A percentile compares a stretch with the other conserved stretches of the same genome.
phyloP scores from a whole-genome alignment of 257 asterid species.

The Schizonepeta tenuifolia region DNA sequence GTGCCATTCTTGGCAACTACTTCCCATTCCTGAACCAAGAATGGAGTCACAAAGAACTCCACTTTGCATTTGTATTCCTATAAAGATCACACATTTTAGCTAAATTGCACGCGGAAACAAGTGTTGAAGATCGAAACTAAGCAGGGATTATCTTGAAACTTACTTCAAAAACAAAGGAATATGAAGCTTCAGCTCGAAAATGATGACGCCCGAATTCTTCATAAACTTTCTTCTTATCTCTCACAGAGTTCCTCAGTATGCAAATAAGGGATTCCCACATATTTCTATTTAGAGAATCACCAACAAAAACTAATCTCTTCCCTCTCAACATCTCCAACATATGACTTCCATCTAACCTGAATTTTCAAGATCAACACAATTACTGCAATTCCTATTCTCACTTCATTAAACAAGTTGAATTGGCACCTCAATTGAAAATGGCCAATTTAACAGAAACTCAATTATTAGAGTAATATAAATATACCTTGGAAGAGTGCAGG shows the following conservation, averaged over 20 bases:
- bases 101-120: not conserved
- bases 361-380: constrained; percentile 21
- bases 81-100: constrained; percentile 44
- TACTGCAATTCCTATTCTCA: not conserved
- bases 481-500: constrained; percentile 86
- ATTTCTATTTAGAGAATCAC: constrained; percentile 76
- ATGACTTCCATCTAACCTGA: constrained; percentile 60
- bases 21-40: constrained; percentile 79
- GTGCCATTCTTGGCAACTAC: constrained; percentile 44
- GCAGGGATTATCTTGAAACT: constrained; percentile 32
- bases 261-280: constrained; percentile 93
- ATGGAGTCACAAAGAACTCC: constrained; percentile 75
- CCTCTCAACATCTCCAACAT: constrained; percentile 75
- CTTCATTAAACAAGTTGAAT: not conserved
- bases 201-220: constrained; percentile 67
- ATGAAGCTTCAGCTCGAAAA: constrained; percentile 66
- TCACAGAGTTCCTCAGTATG: constrained; percentile 63
- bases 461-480: too few relatives aligned
- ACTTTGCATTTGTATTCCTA: constrained; percentile 72
- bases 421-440: not conserved
- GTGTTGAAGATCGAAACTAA: not conserved
- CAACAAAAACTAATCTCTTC: constrained; percentile 63
- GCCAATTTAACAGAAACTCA: too few relatives aligned
- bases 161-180: constrained; percentile 69
- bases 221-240: constrained; percentile 62